phyloP scores from a whole-genome alignment of 208 protist species.

The Crithidia fasciculata region DNA sequence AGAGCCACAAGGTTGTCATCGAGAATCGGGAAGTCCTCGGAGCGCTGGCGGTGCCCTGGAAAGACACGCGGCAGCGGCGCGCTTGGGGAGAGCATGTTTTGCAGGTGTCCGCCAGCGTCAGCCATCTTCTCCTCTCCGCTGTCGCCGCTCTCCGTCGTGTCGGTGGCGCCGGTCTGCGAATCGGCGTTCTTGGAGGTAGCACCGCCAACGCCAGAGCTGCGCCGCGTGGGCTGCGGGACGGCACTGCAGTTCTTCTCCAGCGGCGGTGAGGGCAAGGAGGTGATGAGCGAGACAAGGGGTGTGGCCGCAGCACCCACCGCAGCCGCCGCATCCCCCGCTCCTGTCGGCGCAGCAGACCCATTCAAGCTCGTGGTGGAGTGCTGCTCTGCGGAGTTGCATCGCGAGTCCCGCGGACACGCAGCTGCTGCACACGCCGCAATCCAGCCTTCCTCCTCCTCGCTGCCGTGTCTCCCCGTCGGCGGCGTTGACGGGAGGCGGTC shows the following conservation, averaged over 20 bases:
- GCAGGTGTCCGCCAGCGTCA: neutral
- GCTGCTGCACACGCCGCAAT: neutral
- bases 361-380: neutral
- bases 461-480: neutral
- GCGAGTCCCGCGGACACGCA: neutral
- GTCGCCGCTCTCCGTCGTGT: conserved; percentile 22
- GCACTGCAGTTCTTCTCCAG: neutral
- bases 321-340: neutral
- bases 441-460: neutral
- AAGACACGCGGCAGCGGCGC: conserved; percentile 6
- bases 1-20: neutral
- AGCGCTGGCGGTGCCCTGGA: conserved; percentile 1
- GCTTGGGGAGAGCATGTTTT: conserved; percentile 22
- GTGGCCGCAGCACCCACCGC: neutral
- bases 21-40: conserved; percentile 24
- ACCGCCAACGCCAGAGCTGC: neutral
- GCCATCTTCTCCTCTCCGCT: conserved; percentile 16
- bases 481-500: neutral
- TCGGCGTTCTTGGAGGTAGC: neutral
- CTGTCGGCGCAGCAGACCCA: neutral
- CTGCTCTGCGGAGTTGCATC: neutral
- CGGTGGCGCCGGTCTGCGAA: conserved; percentile 12
- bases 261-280: neutral
- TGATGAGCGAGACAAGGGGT: neutral
- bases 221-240: neutral